Evolutionary conservation across 176 grass and related monocot genomes (phyloP), one percentile per base, ranked within the genome.

Genomic region (Tuctoria greenei): DNA sequence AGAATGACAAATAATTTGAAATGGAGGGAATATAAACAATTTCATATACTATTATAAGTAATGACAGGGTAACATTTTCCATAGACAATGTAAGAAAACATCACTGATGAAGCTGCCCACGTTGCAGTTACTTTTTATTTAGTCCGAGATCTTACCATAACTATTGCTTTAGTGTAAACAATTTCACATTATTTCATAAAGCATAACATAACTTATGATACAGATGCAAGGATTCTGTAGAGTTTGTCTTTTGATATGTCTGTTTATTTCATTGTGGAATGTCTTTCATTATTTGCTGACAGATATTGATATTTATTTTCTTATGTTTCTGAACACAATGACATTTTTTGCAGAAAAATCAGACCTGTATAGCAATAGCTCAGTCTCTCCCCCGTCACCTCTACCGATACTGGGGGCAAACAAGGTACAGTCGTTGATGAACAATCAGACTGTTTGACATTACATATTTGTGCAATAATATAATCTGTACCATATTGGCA

Each of bases 321-420:
- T 52, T 9, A 36, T 49, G 25, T 61, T 62, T 75, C 16, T 62
- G 56, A 35, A 21, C 58, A 76, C 59, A 36, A 76, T 21, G 58
- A 36, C 64, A 47, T 75, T 54, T 45, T 89, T 68, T 72, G 74
- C 78, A 96, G 89, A 92, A 20, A 79, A 76, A 72, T 83, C 68
- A 71, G 82, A 74, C 57, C 64, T 73, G 63, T 85, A 99, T 68
- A 88, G 75, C 67, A 65, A 83, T 27, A 76, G 88, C 69, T 74
- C 92, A 45, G 89, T 88, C 82, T 95, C 95, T 82, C 87, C 92
- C 80, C 85, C 92, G 61, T 88, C 89, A 83, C 85, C 95, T 83
- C 75, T 87, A 77, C 11, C 60, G 24, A 87, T 90, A 71, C 72
- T 84, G 45, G 81, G 74, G 20, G 83, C 86, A 80, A 86, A 76